Evolutionary conservation across 2,329 filamentous ascomycete species (phyloP).

Genomic region (Diatrype stigma): DNA sequence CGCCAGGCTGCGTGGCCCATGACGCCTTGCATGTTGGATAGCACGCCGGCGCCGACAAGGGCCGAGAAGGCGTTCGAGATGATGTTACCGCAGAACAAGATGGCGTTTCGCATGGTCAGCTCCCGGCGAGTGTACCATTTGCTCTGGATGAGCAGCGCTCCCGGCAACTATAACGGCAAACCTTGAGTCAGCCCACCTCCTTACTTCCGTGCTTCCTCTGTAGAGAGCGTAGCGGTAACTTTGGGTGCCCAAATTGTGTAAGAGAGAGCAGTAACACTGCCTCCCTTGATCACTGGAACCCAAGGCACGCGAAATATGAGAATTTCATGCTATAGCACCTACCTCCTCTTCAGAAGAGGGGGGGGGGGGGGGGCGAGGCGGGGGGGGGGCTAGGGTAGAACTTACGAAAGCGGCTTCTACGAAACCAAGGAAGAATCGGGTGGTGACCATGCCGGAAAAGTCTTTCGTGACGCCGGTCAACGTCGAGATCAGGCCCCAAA

Average conservation of each 20-base stretch:
- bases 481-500: slow-evolving; percentile 59
- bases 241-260: too few relatives aligned
- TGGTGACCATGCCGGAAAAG: slow-evolving; percentile 51
- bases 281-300: too few relatives aligned
- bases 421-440: slow-evolving; percentile 58
- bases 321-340: too few relatives aligned
- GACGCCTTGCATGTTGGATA: slow-evolving; percentile 54
- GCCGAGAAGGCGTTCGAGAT: slow-evolving; percentile 58
- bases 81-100: slow-evolving; percentile 56
- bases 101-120: slow-evolving; percentile 49
- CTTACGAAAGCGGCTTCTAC: slow-evolving; percentile 55
- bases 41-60: slow-evolving; percentile 54
- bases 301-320: not conserved
- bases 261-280: too few relatives aligned
- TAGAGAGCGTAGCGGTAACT: too few relatives aligned
- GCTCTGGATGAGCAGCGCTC: slow-evolving; percentile 58
- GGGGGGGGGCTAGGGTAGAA: too few relatives aligned
- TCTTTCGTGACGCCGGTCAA: slow-evolving; percentile 48
- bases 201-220: too few relatives aligned
- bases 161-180: slow-evolving; percentile 39
- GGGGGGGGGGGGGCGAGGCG: not conserved
- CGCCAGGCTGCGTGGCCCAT: slow-evolving; percentile 54
- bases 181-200: not conserved
- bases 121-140: slow-evolving; percentile 64
- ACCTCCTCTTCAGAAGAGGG: too few relatives aligned